Evolutionary conservation across 192 early-diverging fungal species (phyloP), one percentile per base, ranked within the genome.

Genomic region (Podila verticillata): DNA sequence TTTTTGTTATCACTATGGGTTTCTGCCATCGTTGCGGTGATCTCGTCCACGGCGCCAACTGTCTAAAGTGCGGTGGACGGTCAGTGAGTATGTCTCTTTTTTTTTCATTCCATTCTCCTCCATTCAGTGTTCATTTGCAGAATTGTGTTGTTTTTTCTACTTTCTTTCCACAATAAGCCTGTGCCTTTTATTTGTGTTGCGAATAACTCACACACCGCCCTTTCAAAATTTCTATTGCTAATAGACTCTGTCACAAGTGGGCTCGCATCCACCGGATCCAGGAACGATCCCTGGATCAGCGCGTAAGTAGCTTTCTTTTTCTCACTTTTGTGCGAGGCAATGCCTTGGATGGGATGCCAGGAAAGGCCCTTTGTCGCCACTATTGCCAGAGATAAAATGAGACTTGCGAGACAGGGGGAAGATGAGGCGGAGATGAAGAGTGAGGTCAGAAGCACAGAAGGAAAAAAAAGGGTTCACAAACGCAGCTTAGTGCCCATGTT

Each of bases 1-100:
- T 1, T 51, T 5, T 54, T 62, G 60, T 22, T 39, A 8, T 28
- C 32, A 82, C 26, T 22, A 87, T 87, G 86, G 86, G 86, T 31
- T 87, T 82, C 64, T 87, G 86, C 63, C 82, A 82, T 81, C 86
- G 86, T 26, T 87, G 86, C 60, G 86, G 86, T 56, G 84, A 87
- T 49, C 82, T 87, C 51, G 65, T 82, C 31, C 61, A 75, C 47
- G 70, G 66, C 17, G 81, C 79, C 57, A 87, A 82, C 65, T 87
- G 86, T 62, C 56, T 83, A 32, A 82, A 82, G 60, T 87, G 86
- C 60, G 84, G 86, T n/a, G 86, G 86, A 12, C 82, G 80, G 20
- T 72, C 82, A 51, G 84, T 87, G 35, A 83, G 86, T 87, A 83
- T 48, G 78, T 75, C 56, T 7, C n/a, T n/a, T n/a, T n/a, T n/a